Evolutionary conservation across 2,329 filamentous ascomycete species (phyloP), one percentile per base, ranked within the genome.

Genomic region (Tolypocladium cylindrosporum): DNA sequence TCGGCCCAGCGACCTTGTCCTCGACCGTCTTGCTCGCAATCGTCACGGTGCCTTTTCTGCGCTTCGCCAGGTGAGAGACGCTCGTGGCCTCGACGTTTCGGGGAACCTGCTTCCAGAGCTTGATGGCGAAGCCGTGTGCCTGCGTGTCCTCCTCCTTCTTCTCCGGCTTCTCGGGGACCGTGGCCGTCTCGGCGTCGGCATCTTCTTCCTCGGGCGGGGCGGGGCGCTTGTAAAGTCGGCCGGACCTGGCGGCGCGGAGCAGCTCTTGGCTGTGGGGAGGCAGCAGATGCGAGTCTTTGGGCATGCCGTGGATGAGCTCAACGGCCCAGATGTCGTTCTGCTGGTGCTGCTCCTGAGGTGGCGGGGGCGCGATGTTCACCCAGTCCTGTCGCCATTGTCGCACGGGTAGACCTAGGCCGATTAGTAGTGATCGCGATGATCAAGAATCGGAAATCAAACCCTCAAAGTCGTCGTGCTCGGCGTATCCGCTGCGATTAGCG

Each of bases 311-410:
- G 3, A 90, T 86, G 21, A 91, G 80, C 68, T 96, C 92, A 54
- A 79, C 68, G n/a, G 85, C 86, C 83, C 88, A 93, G 56, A 83
- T 78, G 69, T 88, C 83, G 66, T 85, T 84, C 63, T 80, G 80
- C 61, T 85, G 78, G 39, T 75, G 78, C 36, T 80, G 84, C 65
- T 92, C 88, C 61, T 84, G 77, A 42, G 83, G 79, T 11, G 81
- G 76, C 14, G 83, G 83, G 56, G 90, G 86, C 63, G 84, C 85
- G 67, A 93, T 76, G 48, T 76, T 87, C 58, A 90, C 81, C 73
- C 77, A 78, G 59, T 88, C 85, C 62, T 89, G 85, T 58, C 89
- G 86, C 88, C 91, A 97, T 81, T 96, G 91, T 67, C 91, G 88
- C 59, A 97, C 88, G 19, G 93, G 93, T 13, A 97, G 81, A 60